Percentiles rank a stretch among this genome's conserved stretches.
Evolutionary conservation across 1,284 basidiomycete genomes (phyloP).

Genomic region (Pyrrhoderma noxium): DNA sequence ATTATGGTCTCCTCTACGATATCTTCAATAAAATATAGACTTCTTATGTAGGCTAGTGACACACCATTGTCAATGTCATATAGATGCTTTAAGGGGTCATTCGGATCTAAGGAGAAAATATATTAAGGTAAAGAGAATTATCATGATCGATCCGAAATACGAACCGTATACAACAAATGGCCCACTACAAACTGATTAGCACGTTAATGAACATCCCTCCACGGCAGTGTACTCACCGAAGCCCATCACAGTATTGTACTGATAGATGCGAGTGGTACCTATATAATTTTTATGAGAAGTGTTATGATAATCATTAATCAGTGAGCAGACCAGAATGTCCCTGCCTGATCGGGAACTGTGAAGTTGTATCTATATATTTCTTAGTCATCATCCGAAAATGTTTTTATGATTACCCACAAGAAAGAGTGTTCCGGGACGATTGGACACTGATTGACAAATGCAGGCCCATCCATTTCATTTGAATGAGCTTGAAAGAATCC

Average conservation of each 20-base stretch:
- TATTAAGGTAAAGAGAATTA: constrained; percentile 18
- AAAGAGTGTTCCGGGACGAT: constrained; percentile 26
- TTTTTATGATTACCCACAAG: constrained; percentile 9
- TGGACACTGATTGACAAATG: constrained; percentile 34
- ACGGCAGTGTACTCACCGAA: too few relatives aligned
- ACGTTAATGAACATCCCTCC: too few relatives aligned
- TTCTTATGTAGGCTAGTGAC: background rate
- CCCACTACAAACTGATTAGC: constrained; percentile 18
- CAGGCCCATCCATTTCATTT: constrained; percentile 29
- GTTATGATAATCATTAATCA: background rate
- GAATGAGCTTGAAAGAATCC: constrained; percentile 34
- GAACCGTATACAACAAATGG: background rate
- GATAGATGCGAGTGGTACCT: constrained; percentile 23
- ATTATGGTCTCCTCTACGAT: constrained; percentile 10
- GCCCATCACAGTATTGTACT: constrained; percentile 29
- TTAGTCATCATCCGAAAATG: background rate
- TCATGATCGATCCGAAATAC: background rate
- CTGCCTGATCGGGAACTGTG: constrained; percentile 27
- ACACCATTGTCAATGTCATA: constrained; percentile 39
- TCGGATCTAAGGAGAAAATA: constrained; percentile 33
- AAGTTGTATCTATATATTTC: constrained; percentile 23
- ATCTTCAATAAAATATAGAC: background rate
- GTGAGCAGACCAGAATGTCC: constrained; percentile 22
- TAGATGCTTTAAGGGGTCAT: constrained; percentile 30
- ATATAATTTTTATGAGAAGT: background rate